Base-by-base conservation (phyloP, 2,329 filamentous ascomycete genomes). In the Colletotrichum sp. region DNA sequence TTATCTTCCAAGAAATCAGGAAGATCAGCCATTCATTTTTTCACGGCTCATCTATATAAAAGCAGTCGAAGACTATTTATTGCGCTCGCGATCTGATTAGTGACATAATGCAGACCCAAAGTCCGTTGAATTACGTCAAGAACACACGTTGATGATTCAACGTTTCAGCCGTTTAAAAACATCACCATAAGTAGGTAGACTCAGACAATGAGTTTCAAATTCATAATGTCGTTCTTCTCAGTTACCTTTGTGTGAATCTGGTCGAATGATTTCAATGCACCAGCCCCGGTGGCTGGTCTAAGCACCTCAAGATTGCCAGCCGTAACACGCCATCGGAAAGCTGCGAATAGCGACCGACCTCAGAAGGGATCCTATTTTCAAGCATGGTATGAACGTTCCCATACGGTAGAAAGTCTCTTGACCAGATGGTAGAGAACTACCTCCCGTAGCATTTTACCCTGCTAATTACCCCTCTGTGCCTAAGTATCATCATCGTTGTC, bases 221-320 rank as follows among this genome's bases (percentile, higher is more conserved):
- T 7, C 10, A 22, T 24, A 1, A 22, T 52, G 8, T 12, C n/a
- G 44, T 22, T 52, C 1, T 22, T 22, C 4, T 13, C 10, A 24
- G 18, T 12, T n/a, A 48, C 5, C 6, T 1, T 3, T 13, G 13
- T 15, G 6, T 36, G 2, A 15, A 36, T 36, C 2, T 13, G 13
- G 13, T 36, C 13, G 13, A 36, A 36, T 36, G 0, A 34, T 34
- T 34, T 36, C 13, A 22, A 12, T 8, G 10, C 1, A 48, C 6
- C 10, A n/a, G n/a, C 44, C 15, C 44, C 1, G 3, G 44, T 1
- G 1, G 39, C 18, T 12, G 1, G 9, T 48, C 18, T 1, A 48
- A n/a, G 0, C 18, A 22, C 18, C 8, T n/a, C 5, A 44, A n/a
- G 18, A n/a, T 44, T 9, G 3, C 39, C 18, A 44, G 39, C 6